Conservation (phyloP, 345 rosid species). For the Eutrema heterophyllum region DNA sequence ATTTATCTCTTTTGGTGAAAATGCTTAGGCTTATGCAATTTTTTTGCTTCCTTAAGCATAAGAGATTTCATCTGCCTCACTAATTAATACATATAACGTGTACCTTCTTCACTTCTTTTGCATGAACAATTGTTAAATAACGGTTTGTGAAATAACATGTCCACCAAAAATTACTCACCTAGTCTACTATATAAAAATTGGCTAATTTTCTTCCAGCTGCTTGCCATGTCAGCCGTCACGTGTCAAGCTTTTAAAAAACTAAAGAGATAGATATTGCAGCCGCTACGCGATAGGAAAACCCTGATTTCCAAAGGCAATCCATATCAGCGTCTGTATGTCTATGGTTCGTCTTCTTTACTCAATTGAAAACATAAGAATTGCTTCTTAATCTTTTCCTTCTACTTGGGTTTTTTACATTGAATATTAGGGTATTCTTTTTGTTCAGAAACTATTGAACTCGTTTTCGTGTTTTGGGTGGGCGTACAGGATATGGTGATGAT, state of each 20-base stretch:
- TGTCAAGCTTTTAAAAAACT: background rate
- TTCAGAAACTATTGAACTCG: background rate
- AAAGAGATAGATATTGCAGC: background rate
- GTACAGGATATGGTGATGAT: constrained; percentile 53
- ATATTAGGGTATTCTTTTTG: background rate
- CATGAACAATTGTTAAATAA: too few relatives aligned
- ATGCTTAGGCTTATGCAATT: too few relatives aligned
- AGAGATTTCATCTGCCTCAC: too few relatives aligned
- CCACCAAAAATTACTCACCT: too few relatives aligned
- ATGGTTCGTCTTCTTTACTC: background rate
- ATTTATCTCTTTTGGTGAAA: too few relatives aligned
- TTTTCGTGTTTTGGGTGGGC: background rate
- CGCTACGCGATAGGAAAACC: background rate
- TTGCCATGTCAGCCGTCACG: too few relatives aligned
- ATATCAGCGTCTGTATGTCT: background rate
- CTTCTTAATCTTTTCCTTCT: background rate
- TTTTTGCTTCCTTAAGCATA: too few relatives aligned
- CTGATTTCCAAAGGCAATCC: constrained; percentile 3
- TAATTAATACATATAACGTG: too few relatives aligned
- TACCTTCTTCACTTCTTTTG: too few relatives aligned
- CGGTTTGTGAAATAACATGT: too few relatives aligned
- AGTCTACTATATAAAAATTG: too few relatives aligned
- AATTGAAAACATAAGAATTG: background rate
- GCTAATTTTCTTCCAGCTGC: too few relatives aligned
- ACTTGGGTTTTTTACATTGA: background rate